Base-by-base conservation (phyloP, 2,329 filamentous ascomycete genomes). In the Metarhizium anisopliae region DNA sequence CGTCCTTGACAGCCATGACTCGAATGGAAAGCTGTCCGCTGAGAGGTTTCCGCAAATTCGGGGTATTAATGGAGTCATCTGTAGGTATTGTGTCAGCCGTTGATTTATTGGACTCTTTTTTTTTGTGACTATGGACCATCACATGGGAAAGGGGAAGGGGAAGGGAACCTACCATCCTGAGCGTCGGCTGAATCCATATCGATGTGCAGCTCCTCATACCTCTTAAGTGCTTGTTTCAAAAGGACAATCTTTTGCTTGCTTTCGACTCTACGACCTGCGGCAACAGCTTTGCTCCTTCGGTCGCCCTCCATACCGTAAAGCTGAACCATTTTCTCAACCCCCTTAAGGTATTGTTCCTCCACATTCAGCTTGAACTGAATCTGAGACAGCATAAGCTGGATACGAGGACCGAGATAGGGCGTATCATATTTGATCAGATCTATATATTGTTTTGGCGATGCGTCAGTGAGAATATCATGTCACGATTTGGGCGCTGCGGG, bases 351-450 rank as follows among this genome's bases (percentile, higher is more conserved):
- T 74, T 99, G 94, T 70, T 96, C 95, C 71, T 99, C 94, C 32
- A 99, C 94, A 62, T 94, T 96, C 59, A 99, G 82, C 76, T 99
- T 99, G 78, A 99, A 99, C 72, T 97, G 91, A 60, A 99, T 86
- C 72, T 99, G 94, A 51, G 94, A 95, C 67, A 99, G 78, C 94
- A 99, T 99, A 67, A 97, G 88, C 76, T 99, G 94, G 67, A 99
- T 99, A 63, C 95, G 91, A 58, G 94, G 93, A 38, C 94, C 94
- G 59, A 99, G 85, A 70, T 96, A 90, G 18, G 89, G 89, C 36
- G 92, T 96, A 69, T 99, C 94, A 74, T 95, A 96, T 83, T 97
- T 97, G 76, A 99, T 96, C 60, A 99, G 78, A 74, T 99, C 94
- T 96, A 51, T 25, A 25, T 25, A 25, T 25, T 25, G 25, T 25